Percentiles rank a stretch among this genome's conserved stretches.
Conservation (phyloP, 2,329 filamentous ascomycete species). For the Fusarium sp. region DNA sequence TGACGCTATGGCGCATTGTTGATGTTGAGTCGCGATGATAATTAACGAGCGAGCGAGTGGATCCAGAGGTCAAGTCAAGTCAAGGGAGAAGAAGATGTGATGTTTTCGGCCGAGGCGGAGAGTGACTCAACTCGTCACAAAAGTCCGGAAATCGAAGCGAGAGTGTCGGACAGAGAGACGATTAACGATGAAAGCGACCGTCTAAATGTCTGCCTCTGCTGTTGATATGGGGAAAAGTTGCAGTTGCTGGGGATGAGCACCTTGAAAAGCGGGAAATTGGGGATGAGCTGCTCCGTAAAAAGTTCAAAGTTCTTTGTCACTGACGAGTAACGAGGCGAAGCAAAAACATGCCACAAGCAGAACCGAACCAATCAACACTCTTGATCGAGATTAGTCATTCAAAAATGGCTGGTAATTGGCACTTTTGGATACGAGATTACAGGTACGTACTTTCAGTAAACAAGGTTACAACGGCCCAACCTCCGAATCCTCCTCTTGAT, state of each 20-base stretch:
- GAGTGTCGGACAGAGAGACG: background rate
- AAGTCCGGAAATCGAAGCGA: constrained; percentile 16
- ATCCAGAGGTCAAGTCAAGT: background rate
- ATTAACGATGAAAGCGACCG: background rate
- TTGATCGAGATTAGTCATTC: background rate
- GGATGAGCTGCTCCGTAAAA: too few relatives aligned
- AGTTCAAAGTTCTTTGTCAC: background rate
- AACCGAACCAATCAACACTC: background rate
- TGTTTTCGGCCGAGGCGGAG: constrained; percentile 3
- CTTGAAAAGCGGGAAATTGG: constrained; percentile 5
- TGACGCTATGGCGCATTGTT: constrained; percentile 9
- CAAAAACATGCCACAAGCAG: background rate
- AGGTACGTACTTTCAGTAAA: background rate
- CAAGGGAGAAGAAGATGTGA: background rate
- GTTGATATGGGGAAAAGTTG: background rate
- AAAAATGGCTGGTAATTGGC: background rate
- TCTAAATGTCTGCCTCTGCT: background rate
- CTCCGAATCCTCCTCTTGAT: background rate
- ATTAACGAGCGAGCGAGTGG: background rate
- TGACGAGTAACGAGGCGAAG: background rate
- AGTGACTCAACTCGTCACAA: background rate
- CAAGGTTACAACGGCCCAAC: background rate
- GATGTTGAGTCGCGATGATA: constrained; percentile 6
- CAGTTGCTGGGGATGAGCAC: background rate
- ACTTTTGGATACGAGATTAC: background rate